phyloP scores from a whole-genome alignment of 768 basidiomycete genomes.

The Piloderma croceum region DNA sequence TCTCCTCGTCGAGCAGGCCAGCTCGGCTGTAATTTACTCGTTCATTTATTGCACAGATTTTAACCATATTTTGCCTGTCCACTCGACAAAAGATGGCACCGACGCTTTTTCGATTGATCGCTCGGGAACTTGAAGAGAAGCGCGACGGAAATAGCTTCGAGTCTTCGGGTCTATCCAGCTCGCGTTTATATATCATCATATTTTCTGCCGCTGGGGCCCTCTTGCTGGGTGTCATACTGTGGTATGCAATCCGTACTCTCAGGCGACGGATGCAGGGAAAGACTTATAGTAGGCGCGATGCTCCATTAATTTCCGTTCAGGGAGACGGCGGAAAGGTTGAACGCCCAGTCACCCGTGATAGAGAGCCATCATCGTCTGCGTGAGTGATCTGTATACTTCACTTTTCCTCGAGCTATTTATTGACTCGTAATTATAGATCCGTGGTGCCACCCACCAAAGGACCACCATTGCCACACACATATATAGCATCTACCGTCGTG shows the following conservation, averaged over 20 bases:
- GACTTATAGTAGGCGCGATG: slow-evolving; percentile 32
- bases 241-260: slow-evolving; percentile 37
- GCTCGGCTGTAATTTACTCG: no score
- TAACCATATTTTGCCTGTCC: no score
- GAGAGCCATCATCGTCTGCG: neutral
- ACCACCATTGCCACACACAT: slow-evolving; percentile 36
- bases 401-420: slow-evolving; percentile 5
- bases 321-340: slow-evolving; percentile 37
- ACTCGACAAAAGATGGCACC: no score
- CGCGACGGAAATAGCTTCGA: no score
- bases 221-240: slow-evolving; percentile 32
- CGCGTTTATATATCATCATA: slow-evolving; percentile 48
- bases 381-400: slow-evolving; percentile 1
- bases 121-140: no score
- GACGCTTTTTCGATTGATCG: no score
- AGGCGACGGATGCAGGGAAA: slow-evolving; percentile 35
- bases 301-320: slow-evolving; percentile 44
- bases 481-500: slow-evolving; percentile 40
- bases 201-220: slow-evolving; percentile 43
- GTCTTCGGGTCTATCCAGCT: no score
- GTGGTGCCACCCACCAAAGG: slow-evolving; percentile 8
- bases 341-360: slow-evolving; percentile 3
- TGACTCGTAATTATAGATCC: neutral
- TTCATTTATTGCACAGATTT: no score
- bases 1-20: no score